phyloP scores from a whole-genome alignment of 2,329 filamentous ascomycete genomes.

The Ophiostoma australiae region DNA sequence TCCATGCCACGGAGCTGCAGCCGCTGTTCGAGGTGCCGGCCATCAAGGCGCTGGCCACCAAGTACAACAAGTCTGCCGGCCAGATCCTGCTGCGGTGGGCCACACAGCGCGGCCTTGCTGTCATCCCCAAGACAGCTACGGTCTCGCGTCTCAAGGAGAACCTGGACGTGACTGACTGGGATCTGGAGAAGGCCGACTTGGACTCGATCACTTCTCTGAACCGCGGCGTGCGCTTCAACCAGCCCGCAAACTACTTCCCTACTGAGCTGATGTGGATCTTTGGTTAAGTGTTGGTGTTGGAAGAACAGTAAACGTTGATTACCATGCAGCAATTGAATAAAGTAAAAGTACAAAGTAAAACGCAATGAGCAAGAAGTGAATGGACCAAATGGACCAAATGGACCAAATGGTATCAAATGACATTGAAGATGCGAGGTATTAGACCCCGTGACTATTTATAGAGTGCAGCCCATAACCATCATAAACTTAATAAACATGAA shows the following conservation, averaged over 20 bases:
- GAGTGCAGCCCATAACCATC: not conserved
- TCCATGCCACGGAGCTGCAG: constrained; percentile 52
- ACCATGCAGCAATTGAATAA: not conserved
- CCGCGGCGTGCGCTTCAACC: constrained; percentile 55
- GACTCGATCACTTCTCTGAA: constrained; percentile 52
- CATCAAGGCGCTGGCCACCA: constrained; percentile 61
- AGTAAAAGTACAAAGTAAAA: not conserved
- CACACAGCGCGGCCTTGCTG: constrained; percentile 73
- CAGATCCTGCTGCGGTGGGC: constrained; percentile 85
- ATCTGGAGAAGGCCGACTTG: constrained; percentile 51
- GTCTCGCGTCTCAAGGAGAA: constrained; percentile 48
- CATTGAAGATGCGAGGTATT: not conserved
- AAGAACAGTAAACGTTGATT: not conserved
- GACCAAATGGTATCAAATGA: not conserved
- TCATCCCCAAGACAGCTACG: constrained; percentile 67
- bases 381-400: not conserved
- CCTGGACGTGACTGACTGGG: constrained; percentile 52
- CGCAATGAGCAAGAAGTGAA: not conserved
- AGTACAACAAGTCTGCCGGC: constrained; percentile 66
- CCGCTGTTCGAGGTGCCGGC: constrained; percentile 65
- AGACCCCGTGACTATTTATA: not conserved
- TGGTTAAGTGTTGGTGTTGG: constrained; percentile 37
- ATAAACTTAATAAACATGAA: not conserved
- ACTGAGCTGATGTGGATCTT: constrained; percentile 56
- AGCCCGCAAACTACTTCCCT: constrained; percentile 50